Evolutionary conservation across 2,329 filamentous ascomycete genomes (phyloP), one percentile per base, ranked within the genome.

Genomic region (Curvularia spicifera): DNA sequence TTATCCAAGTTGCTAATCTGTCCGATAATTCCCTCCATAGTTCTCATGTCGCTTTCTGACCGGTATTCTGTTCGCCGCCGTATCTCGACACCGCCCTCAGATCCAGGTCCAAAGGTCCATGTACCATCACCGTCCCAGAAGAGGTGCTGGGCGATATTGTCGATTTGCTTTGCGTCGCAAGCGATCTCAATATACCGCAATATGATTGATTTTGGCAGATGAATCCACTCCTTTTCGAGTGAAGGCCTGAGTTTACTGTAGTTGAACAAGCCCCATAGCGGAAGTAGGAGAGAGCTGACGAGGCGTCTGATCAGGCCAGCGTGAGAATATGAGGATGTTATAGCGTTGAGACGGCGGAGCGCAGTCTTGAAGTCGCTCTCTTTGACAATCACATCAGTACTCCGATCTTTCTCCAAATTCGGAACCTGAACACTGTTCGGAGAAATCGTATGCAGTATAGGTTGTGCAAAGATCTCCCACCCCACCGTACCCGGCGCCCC

Each of bases 21-120:
- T n/a, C 63, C 55, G 93, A 98, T 89, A 89, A 98, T 84, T 8
- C 53, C 58, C 2, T 61, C 56, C 53, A 75, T 64, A 84, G 96
- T 80, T 90, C 94, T 28, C 12, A 37, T 37, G 3, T 22, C 12
- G 13, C 4, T 76, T 89, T 91, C 77, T 89, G 89, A 76, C 86
- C 95, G 81, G 88, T 96, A 84, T 89, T 95, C 84, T 89, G 93
- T 85, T 85, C 70, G 58, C 57, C 64, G 62, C 24, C 80, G 79
- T 15, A 87, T 80, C 42, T 87, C 82, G 18, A 91, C 78, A 0
- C 79, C 79, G 4, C 82, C 82, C 28, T 82, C 74, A 0, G 73
- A 70, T 0, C 75, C 78, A 1, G 76, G 69, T 2, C 78, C 80
- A 64, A 84, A 90, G 12, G 70, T 72, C 89, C 89, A 91, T 20